phyloP scores from a whole-genome alignment of 139 green algal genomes.

The Chlamydomonas incerta region DNA sequence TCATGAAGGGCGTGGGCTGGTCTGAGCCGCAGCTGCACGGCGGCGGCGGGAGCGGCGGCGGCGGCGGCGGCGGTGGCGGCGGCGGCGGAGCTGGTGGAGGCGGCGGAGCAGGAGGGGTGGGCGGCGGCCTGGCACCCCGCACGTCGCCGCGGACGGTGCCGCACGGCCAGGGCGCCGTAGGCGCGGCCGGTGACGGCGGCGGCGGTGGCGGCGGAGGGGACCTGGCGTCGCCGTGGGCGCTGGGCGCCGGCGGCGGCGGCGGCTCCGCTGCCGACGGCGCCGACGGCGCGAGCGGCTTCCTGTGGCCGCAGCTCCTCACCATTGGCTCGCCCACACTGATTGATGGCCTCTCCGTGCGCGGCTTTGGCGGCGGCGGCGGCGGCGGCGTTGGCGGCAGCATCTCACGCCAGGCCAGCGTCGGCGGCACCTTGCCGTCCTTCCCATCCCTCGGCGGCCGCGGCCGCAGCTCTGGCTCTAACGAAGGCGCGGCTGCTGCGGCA shows the following conservation, averaged over 20 bases:
- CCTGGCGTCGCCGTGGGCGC: too few relatives aligned
- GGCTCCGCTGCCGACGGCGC: background rate
- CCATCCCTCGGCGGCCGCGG: too few relatives aligned
- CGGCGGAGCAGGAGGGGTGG: background rate
- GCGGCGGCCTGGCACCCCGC: background rate
- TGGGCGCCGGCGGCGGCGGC: background rate
- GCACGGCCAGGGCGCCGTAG: too few relatives aligned
- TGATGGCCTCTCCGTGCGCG: background rate
- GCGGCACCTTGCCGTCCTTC: background rate
- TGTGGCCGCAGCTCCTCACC: conserved; percentile 31
- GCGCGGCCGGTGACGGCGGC: background rate
- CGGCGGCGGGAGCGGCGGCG: background rate
- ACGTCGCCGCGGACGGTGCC: too few relatives aligned
- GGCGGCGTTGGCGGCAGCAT: background rate
- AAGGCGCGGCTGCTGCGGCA: too few relatives aligned
- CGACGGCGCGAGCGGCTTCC: background rate
- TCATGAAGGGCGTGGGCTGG: conserved; percentile 44
- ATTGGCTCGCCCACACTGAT: conserved; percentile 34
- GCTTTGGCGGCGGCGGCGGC: too few relatives aligned
- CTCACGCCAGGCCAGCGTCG: background rate
- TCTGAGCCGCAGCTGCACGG: conserved; percentile 1
- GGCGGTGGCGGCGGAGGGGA: background rate
- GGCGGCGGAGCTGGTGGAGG: background rate
- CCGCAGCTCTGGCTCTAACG: too few relatives aligned
- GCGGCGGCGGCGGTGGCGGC: background rate